Percentiles rank a stretch among this genome's conserved stretches.
These are phyloP conservation scores for Fusarium beomiforme DNA, from an alignment of 2,329 filamentous ascomycete species.

Conservation along the genomic window DNA sequence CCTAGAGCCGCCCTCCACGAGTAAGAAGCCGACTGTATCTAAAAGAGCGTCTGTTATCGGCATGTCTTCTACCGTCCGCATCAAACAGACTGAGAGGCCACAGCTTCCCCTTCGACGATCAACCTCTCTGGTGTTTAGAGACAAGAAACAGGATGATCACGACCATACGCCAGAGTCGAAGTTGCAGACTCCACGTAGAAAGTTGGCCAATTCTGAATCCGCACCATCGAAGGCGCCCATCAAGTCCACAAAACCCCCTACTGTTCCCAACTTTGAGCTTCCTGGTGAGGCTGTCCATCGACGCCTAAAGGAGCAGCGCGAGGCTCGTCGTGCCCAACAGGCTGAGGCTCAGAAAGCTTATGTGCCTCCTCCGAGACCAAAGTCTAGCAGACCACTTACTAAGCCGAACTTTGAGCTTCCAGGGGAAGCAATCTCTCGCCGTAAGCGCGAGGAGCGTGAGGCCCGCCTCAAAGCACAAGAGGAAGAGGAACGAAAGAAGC, in stretches of 20 bases:
- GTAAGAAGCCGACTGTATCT: slow-evolving; percentile 13
- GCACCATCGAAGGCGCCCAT: slow-evolving; percentile 53
- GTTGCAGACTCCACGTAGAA: slow-evolving; percentile 28
- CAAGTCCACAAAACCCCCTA: slow-evolving; percentile 65
- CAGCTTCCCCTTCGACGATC: slow-evolving; percentile 55
- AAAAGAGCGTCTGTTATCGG: slow-evolving; percentile 47
- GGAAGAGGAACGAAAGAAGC: slow-evolving; percentile 67
- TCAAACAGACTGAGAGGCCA: slow-evolving; percentile 52
- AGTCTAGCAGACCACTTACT: slow-evolving; percentile 62
- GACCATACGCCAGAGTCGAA: slow-evolving; percentile 25
- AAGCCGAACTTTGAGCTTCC: slow-evolving; percentile 70
- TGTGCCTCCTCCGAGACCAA: slow-evolving; percentile 56
- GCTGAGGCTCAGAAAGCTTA: slow-evolving; percentile 48
- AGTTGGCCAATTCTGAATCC: slow-evolving; percentile 26
- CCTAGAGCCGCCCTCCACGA: slow-evolving; percentile 30
- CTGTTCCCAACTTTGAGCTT: slow-evolving; percentile 67
- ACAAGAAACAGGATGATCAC: slow-evolving; percentile 36
- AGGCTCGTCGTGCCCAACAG: slow-evolving; percentile 59
- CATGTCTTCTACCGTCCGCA: slow-evolving; percentile 53
- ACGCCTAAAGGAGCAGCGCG: slow-evolving; percentile 66
- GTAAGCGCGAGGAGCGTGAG: slow-evolving; percentile 66
- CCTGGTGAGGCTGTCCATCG: slow-evolving; percentile 70
- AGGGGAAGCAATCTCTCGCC: slow-evolving; percentile 67
- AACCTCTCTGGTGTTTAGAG: slow-evolving; percentile 52
- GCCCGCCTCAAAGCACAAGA: slow-evolving; percentile 65